A percentile compares a stretch with the other conserved stretches of the same genome.
These are phyloP conservation scores for Stagonosporopsis rhizophila DNA, from an alignment of 2,329 filamentous ascomycete genomes.

Conservation along the genomic window DNA sequence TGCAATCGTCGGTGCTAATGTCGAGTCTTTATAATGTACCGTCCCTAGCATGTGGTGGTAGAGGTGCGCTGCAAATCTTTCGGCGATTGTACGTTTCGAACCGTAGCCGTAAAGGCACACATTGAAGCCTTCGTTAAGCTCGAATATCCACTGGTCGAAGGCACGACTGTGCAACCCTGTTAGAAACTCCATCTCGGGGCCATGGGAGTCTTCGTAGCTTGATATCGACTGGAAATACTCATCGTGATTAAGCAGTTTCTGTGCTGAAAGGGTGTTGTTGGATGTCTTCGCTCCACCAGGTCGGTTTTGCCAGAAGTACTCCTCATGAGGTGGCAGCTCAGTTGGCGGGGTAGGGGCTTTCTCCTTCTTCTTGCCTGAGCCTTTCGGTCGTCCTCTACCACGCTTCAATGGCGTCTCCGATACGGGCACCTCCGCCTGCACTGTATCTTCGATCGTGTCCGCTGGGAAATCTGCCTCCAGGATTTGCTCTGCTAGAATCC, in stretches of 20 bases:
- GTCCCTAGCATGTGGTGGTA: slow-evolving; percentile 55
- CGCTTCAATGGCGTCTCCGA: slow-evolving; percentile 64
- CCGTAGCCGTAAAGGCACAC: slow-evolving; percentile 92
- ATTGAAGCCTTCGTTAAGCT: slow-evolving; percentile 84
- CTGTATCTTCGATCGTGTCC: slow-evolving; percentile 30
- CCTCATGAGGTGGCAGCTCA: slow-evolving; percentile 84
- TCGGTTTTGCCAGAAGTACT: slow-evolving; percentile 92
- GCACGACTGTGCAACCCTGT: slow-evolving; percentile 77
- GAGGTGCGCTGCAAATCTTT: slow-evolving; percentile 75
- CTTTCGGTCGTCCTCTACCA: slow-evolving; percentile 51
- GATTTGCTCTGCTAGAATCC: slow-evolving; percentile 73
- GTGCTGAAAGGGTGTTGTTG: slow-evolving; percentile 78
- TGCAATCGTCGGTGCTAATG: slow-evolving; percentile 68
- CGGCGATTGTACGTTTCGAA: slow-evolving; percentile 79
- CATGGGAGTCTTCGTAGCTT: slow-evolving; percentile 72
- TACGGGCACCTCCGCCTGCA: slow-evolving; percentile 44
- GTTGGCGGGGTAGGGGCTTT: slow-evolving; percentile 80
- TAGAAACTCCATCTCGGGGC: slow-evolving; percentile 72
- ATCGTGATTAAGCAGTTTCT: slow-evolving; percentile 84
- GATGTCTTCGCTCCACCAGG: slow-evolving; percentile 84
- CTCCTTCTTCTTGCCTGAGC: slow-evolving; percentile 54
- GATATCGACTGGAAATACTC: slow-evolving; percentile 81
- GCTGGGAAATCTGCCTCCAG: slow-evolving; percentile 63
- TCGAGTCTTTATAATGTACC: slow-evolving; percentile 38
- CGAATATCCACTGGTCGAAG: slow-evolving; percentile 92